Percentiles rank a stretch among this genome's conserved stretches.
Evolutionary conservation across 257 asterid species (phyloP).

Genomic region (Ligustrum vulgare): DNA sequence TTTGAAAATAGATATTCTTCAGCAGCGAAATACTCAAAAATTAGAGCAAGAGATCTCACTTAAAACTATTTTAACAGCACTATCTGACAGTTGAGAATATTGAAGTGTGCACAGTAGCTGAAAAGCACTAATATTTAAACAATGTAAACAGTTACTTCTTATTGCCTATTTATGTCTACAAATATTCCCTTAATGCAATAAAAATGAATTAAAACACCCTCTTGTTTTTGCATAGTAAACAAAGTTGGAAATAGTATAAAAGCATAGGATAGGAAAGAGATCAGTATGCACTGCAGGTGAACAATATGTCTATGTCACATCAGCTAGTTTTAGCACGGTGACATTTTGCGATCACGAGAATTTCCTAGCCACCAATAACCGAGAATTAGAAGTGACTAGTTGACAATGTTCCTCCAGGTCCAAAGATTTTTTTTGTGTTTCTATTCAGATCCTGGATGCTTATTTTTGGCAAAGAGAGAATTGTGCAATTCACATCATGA

Average conservation of each 20-base stretch:
- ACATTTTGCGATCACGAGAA: neutral
- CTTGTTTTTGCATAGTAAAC: neutral
- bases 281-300: neutral
- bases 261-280: neutral
- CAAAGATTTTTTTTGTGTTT: neutral
- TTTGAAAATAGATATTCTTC: neutral
- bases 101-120: neutral
- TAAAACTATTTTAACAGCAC: neutral
- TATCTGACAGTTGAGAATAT: neutral
- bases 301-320: neutral
- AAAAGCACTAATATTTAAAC: neutral
- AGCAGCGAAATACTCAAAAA: neutral
- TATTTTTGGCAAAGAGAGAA: neutral
- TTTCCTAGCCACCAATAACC: neutral
- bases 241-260: neutral
- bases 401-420: neutral
- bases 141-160: neutral
- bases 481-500: neutral
- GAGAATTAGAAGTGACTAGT: neutral
- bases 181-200: neutral
- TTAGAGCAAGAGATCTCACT: neutral
- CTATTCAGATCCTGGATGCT: neutral
- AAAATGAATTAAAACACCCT: neutral
- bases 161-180: neutral
- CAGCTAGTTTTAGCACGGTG: neutral